These are phyloP conservation scores for Pseudozyma hubeiensis DNA, from an alignment of 1,284 basidiomycete species.

Conservation along the genomic window DNA sequence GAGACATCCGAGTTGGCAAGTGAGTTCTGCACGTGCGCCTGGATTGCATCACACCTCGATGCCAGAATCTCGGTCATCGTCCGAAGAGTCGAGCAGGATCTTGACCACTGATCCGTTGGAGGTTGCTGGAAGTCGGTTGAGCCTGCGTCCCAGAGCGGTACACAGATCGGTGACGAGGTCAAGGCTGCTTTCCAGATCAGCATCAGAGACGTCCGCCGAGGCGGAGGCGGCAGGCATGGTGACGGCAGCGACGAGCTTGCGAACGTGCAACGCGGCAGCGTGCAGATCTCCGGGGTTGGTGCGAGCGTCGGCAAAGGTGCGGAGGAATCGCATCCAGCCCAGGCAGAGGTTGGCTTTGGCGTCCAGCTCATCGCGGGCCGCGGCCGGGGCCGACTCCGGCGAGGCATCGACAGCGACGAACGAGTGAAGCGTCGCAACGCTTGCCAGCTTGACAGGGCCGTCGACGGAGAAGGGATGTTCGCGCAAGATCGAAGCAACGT, in stretches of 20 bases:
- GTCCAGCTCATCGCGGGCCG: slow-evolving; percentile 39
- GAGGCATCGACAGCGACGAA: slow-evolving; percentile 8
- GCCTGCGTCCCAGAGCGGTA: slow-evolving; percentile 21
- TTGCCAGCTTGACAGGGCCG: slow-evolving; percentile 8
- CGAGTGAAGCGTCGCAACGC: slow-evolving; percentile 20
- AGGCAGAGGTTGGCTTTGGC: slow-evolving; percentile 48
- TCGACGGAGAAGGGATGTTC: slow-evolving; percentile 18
- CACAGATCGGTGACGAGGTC: slow-evolving; percentile 39
- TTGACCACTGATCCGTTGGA: slow-evolving; percentile 1
- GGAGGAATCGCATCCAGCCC: slow-evolving; percentile 56
- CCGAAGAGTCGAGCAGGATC: slow-evolving; percentile 6
- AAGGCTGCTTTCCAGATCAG: slow-evolving; percentile 16
- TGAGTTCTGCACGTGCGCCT: not conserved
- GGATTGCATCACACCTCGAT: slow-evolving; percentile 17
- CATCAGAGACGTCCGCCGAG: not conserved
- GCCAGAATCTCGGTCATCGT: slow-evolving; percentile 29
- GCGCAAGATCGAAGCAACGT: slow-evolving; percentile 30
- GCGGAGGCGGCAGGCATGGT: not conserved
- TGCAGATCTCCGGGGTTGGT: slow-evolving; percentile 12
- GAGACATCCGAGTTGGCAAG: too few relatives aligned
- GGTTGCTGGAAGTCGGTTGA: slow-evolving; percentile 13
- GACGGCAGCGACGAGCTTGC: slow-evolving; percentile 29
- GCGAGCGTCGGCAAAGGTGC: slow-evolving; percentile 26
- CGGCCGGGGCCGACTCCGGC: not conserved
- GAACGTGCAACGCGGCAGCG: slow-evolving; percentile 18